Evolutionary conservation across 306 rosid species (phyloP), one percentile per base, ranked within the genome.

Genomic region (Fragaria nilgerrensis): DNA sequence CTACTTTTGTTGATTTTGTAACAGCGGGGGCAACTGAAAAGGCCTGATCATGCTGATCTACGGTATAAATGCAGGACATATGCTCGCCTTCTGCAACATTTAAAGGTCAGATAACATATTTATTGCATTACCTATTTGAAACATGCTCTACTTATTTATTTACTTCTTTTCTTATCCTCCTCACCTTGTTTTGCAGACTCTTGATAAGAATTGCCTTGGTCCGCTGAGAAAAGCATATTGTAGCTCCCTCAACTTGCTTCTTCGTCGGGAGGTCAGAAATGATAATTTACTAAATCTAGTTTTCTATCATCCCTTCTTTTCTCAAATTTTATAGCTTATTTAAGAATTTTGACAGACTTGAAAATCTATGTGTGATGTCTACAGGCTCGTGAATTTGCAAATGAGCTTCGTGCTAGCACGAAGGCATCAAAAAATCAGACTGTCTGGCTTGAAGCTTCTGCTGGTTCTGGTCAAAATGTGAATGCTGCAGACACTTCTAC

Each of bases 21-120:
- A 84, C 85, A 95, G 99, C 84, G 96, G 62, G 99, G 99, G 80
- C 97, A 92, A 82, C 85, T 95, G 83, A 95, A 95, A 87, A 90
- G 97, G 90, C 99, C 97, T 6, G 99, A 95, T 87, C 99, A 90
- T 85, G 90, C 97, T 88, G 97, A 90, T 79, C 79, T 92, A 83
- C 90, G 97, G 85, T 88, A 80, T 86, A 95, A 88, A 87, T 95
- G 97, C 87, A 86, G 93, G 92, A 90, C 93, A 71, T 92, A 95
- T 77, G 97, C 97, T 56, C 92, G 96, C 77, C 92, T 95, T 84
- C 72, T 95, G 83, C 96, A 88, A 79, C 92, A 92, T 81, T 83
- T 95, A 82, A 95, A 95, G 97, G 99, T 94, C 50, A 70, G 68
- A 72, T 29, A 70, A 53, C 67, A 76, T 52, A 79, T 63, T 61